phyloP scores from a whole-genome alignment of 2,329 filamentous ascomycete species.

The Knoxdaviesia capensis region DNA sequence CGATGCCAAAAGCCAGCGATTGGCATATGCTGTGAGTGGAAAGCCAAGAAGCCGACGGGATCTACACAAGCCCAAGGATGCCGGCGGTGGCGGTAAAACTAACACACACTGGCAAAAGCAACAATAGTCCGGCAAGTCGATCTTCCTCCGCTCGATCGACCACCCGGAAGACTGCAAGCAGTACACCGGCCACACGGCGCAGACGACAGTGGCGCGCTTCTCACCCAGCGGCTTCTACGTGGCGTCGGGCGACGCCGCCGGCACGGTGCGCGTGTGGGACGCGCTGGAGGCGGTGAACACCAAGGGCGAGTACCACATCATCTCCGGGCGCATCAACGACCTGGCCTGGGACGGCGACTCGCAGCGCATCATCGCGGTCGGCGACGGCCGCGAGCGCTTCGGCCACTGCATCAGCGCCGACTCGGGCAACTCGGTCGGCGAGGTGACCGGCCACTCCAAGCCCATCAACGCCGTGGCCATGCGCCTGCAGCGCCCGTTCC shows the following conservation, averaged over 20 bases:
- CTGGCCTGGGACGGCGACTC: conserved; percentile 96
- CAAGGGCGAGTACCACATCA: conserved; percentile 87
- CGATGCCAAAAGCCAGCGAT: conserved; percentile 74
- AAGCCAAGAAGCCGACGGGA: too few species aligned
- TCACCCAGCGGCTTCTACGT: conserved; percentile 88
- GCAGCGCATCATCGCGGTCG: conserved; percentile 88
- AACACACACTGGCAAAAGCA: too few species aligned
- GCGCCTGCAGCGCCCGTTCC: conserved; percentile 71
- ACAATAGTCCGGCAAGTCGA: conserved; percentile 72
- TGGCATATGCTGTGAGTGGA: conserved; percentile 68
- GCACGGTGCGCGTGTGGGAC: conserved; percentile 83
- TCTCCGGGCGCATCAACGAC: conserved; percentile 87
- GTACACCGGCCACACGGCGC: conserved; percentile 76
- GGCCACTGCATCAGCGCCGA: conserved; percentile 90
- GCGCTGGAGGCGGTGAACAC: conserved; percentile 66
- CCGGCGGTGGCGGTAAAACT: too few species aligned
- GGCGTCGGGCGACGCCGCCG: conserved; percentile 73
- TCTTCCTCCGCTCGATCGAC: conserved; percentile 91
- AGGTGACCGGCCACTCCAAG: conserved; percentile 80
- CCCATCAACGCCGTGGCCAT: conserved; percentile 83
- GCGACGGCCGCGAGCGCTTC: conserved; percentile 82
- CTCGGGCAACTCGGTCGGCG: conserved; percentile 87
- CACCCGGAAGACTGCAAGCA: conserved; percentile 67
- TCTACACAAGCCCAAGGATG: too few species aligned
- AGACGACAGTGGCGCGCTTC: conserved; percentile 85